phyloP scores from a whole-genome alignment of 768 basidiomycete species.

The Tylopilus sp. region DNA sequence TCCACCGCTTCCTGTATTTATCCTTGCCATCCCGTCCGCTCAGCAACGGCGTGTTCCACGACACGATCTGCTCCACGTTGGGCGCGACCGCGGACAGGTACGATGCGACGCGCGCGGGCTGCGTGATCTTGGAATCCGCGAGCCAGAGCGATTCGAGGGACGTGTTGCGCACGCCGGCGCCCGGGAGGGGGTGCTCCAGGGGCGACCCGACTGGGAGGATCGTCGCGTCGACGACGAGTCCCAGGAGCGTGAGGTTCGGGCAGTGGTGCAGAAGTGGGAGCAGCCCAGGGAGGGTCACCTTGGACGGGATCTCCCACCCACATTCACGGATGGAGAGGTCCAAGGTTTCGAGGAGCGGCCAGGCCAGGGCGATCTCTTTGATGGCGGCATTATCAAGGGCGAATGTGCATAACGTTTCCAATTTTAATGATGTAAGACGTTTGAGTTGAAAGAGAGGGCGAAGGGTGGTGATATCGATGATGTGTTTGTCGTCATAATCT shows the following conservation, averaged over 20 bases:
- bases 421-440: conserved; percentile 19
- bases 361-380: conserved; percentile 24
- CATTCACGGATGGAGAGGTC: conserved; percentile 29
- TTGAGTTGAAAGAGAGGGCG: conserved; percentile 26
- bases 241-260: conserved; percentile 24
- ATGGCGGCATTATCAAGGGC: conserved; percentile 23
- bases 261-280: conserved; percentile 21
- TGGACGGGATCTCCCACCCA: conserved; percentile 29
- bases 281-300: conserved; percentile 24
- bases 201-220: conserved; percentile 7
- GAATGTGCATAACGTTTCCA: conserved; percentile 29
- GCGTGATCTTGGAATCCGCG: conserved; percentile 27
- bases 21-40: conserved; percentile 23
- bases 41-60: conserved; percentile 30
- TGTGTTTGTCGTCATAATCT: conserved; percentile 29
- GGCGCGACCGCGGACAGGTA: conserved; percentile 30
- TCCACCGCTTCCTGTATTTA: conserved; percentile 26
- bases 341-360: conserved; percentile 27
- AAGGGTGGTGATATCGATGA: conserved; percentile 24
- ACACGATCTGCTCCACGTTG: conserved; percentile 27
- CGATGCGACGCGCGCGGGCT: conserved; percentile 23
- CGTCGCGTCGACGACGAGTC: conserved; percentile 29
- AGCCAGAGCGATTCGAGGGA: conserved; percentile 29
- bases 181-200: conserved; percentile 4
- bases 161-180: conserved; percentile 22